Conservation (phyloP, 208 protist species). For the Leishmania gerbilli region DNA sequence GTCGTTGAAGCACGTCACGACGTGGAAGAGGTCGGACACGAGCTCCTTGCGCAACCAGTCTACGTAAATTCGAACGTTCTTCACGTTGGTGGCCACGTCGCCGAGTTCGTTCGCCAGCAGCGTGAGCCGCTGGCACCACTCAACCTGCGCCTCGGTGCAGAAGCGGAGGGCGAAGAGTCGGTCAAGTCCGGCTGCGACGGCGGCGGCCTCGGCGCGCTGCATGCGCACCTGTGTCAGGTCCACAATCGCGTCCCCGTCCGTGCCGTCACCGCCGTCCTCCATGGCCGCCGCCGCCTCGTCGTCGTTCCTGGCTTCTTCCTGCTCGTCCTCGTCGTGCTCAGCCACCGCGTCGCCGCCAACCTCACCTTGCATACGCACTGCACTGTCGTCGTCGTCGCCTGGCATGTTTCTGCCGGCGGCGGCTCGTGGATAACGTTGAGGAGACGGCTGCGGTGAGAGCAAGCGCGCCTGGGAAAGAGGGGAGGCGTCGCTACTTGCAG, state of each 20-base stretch:
- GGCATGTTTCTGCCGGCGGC: background rate
- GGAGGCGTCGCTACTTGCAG: background rate
- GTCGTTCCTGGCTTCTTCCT: conserved; percentile 13
- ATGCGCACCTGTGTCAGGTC: conserved; percentile 42
- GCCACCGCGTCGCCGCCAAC: background rate
- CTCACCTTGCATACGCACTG: background rate
- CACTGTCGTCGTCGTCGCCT: background rate
- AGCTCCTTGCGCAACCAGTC: conserved; percentile 82
- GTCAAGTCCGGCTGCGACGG: conserved; percentile 72
- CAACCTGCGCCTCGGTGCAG: conserved; percentile 81
- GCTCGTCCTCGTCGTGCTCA: conserved; percentile 6
- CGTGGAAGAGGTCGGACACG: conserved; percentile 75
- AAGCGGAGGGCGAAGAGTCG: conserved; percentile 62
- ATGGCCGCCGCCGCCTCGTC: conserved; percentile 22
- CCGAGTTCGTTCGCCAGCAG: conserved; percentile 67
- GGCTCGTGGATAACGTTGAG: background rate
- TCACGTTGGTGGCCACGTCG: conserved; percentile 43
- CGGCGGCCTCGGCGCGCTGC: conserved; percentile 62
- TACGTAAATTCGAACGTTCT: conserved; percentile 73
- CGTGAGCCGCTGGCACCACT: conserved; percentile 77
- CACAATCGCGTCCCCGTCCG: conserved; percentile 22
- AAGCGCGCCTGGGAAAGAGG: background rate
- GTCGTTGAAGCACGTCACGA: conserved; percentile 77
- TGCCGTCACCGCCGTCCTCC: conserved; percentile 27
- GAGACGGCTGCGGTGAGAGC: background rate